Conservation (phyloP, 2,329 filamentous ascomycete species). For the Fusarium coicis region DNA sequence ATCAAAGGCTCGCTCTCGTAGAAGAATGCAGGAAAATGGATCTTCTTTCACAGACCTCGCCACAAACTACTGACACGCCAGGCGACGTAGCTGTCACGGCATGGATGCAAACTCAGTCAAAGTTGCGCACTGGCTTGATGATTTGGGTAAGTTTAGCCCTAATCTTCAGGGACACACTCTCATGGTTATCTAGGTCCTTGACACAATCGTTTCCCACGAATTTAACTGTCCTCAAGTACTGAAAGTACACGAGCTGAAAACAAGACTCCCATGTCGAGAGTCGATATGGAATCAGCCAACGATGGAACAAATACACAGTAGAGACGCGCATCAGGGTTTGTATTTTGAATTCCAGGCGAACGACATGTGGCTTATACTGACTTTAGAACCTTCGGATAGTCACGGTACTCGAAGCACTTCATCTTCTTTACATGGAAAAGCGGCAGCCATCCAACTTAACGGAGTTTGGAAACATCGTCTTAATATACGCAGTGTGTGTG, state of each 20-base stretch:
- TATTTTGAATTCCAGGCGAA: neutral
- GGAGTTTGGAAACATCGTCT: constrained; percentile 22
- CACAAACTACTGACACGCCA: neutral
- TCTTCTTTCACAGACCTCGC: neutral
- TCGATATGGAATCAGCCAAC: constrained; percentile 8
- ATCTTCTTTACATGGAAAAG: constrained; percentile 33
- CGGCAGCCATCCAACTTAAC: constrained; percentile 23
- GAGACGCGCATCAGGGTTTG: neutral
- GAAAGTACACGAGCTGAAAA: constrained; percentile 12
- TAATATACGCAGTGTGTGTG: constrained; percentile 26
- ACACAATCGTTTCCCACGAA: constrained; percentile 10
- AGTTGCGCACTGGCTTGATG: constrained; percentile 16
- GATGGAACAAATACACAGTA: neutral
- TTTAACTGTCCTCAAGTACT: constrained; percentile 14
- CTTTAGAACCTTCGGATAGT: neutral
- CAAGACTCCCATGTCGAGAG: constrained; percentile 12
- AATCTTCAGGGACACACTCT: neutral
- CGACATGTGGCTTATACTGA: neutral
- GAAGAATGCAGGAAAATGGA: constrained; percentile 15
- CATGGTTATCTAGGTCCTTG: constrained; percentile 3
- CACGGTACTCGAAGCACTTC: constrained; percentile 23
- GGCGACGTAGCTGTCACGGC: neutral
- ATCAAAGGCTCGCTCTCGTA: neutral
- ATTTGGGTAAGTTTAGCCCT: constrained; percentile 9
- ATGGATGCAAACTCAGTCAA: constrained; percentile 11